Base-by-base conservation (phyloP, 352 stramenopile species). In the Pythium coloratum region DNA sequence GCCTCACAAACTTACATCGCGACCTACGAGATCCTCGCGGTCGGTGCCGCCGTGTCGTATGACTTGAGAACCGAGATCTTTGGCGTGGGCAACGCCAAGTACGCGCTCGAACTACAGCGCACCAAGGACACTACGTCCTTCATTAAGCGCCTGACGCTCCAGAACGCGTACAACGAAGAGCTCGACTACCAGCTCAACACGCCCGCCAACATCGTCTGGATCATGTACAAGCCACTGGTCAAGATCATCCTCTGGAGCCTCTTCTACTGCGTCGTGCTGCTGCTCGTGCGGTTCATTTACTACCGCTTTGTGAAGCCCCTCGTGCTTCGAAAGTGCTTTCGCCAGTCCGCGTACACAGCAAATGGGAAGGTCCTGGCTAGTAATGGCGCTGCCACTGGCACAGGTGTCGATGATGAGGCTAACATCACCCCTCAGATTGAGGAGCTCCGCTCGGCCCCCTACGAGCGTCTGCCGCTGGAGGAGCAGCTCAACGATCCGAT, bases 201-300 rank as follows among this genome's bases (percentile, higher is more conserved):
- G 18, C 56, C 70, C 2, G 0, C 4, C 1, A 13, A 51, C 0
- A 57, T 79, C 18, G 34, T 86, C 20, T 72, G 69, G 67, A 51
- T 81, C 53, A 69, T 90, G 61, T 74, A 74, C 54, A 50, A 59
- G 33, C 67, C 61, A n/a, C 62, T 74, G 2, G 13, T 64, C 6
- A 6, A 46, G 18, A 74, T 74, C 42, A 47, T 74, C 32, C 38
- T 24, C 32, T 70, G 57, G 62, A 69, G 54, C 34, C 10, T 65
- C n/a, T 64, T 72, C 28, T 61, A 32, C 30, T 61, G 49, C 26
- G 12, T 61, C 12, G 6, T 60, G 34, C 33, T 67, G 38, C 46
- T 66, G 55, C 9, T 61, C 33, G 44, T 65, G 12, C 59, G 60
- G 59, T 68, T 64, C 33, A 7, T 65, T 34, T 53, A 50, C 40